Base-by-base conservation (phyloP, 2,329 filamentous ascomycete species). In the Sclerotinia spermophila region DNA sequence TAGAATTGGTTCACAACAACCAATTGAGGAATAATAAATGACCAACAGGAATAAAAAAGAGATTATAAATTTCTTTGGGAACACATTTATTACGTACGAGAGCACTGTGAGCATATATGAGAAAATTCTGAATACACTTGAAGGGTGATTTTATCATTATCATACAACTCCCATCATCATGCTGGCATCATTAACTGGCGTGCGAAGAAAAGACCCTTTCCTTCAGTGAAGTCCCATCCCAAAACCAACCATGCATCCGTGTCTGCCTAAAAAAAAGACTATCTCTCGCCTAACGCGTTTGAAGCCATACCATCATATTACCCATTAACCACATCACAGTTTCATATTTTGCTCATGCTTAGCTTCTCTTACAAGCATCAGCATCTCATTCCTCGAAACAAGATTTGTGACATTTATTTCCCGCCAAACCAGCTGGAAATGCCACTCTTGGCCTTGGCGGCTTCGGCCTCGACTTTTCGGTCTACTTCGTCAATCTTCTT, bases 381-480 rank as follows among this genome's bases (percentile, higher is more conserved):
- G 33, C 33, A 24, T n/a, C 33, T n/a, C 24, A 21, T 59, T 17
- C 6, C 2, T 17, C 11, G 30, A 17, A 40, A 38, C 3, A 40
- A 3, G 15, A 68, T 27, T 24, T 33, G 27, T 11, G 40, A 10
- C 24, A 66, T 74, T 75, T 86, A 87, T 73, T 87, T 83, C 67
- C 86, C 86, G 71, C 93, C 90, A 78, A 97, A 97, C 94, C 94
- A 97, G 80, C 91, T 87, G 56, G 91, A 92, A 77, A 97, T 81
- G 74, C 91, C 91, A 77, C 89, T 88, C 89, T 97, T 97, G 59
- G 93, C 92, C 84, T 97, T 91, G 67, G 89, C 82, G 5, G 93
- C 89, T 75, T 89, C 89, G 75, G 92, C 84, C 84, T 94, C 92
- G 67, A 97, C 90, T 75, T 89, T 94, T 77, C 89, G 87, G 82